Base-by-base conservation (phyloP, 83 land plant species). In the Picea abies region DNA sequence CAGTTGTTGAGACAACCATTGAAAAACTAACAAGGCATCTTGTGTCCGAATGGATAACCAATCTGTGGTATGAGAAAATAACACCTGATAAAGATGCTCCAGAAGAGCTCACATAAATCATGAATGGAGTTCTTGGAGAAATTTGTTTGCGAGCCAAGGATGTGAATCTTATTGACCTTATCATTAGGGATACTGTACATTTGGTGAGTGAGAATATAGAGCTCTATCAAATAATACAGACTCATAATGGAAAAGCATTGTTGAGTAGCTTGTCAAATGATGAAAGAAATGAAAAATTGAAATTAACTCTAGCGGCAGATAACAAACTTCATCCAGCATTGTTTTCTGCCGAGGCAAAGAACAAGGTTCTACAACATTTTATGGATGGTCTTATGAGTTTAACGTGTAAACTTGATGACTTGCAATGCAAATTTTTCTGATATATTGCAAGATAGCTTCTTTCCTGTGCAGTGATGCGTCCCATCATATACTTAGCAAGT, bases 381-480 rank as follows among this genome's bases (percentile, higher is more conserved):
- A 91, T 92, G 92, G 92, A 86, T 71, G 99, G 97, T 39, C 89
- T 98, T 19, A 87, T 98, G 29, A 90, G 89, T 19, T 72, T 91
- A 19, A 90, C 94, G 58, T 93, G 93, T 79, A 92, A 83, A 78
- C 85, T 88, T 52, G 91, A 94, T 79, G 99, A 98, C 82, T 82
- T 92, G 60, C 93, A 90, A 70, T 98, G 99, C 82, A 81, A 87
- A 44, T 81, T 94, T 76, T 89, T 96, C 37, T 87, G 93, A 26
- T 87, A 84, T 84, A 73, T 89, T 44, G 93, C 85, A 9, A 88
- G 97, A 81, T 97, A 98, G 87, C 91, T 98, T 66, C 92, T 98
- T 83, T 95, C 99, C n/a, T 96, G 99, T 93, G 93, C 91, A 49
- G 97, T 98, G 39, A 83, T 98, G 82, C 93, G 99, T 22, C 99